phyloP scores from a whole-genome alignment of 2,329 filamentous ascomycete genomes.

The Cordyceps javanica region DNA sequence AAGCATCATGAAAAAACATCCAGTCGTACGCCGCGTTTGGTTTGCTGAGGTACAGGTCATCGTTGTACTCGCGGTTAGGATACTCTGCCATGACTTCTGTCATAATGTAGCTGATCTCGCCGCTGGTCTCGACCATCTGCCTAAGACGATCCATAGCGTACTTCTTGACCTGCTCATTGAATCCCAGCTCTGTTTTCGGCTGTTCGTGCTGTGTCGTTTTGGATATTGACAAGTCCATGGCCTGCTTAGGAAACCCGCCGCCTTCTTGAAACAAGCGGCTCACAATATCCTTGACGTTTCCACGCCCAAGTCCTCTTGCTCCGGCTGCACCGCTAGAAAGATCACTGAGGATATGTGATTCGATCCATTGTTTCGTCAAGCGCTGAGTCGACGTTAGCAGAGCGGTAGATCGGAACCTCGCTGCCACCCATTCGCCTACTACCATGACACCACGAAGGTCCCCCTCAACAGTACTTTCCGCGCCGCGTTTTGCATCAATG shows the following conservation, averaged over 20 bases:
- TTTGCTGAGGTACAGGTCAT: slow-evolving; percentile 85
- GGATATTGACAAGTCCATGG: slow-evolving; percentile 29
- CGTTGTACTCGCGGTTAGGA: slow-evolving; percentile 82
- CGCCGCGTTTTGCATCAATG: slow-evolving; percentile 62
- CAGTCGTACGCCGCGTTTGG: slow-evolving; percentile 86
- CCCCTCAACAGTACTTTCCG: slow-evolving; percentile 61
- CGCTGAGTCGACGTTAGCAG: slow-evolving; percentile 32
- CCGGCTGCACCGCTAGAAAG: slow-evolving; percentile 65
- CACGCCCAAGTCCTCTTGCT: slow-evolving; percentile 64
- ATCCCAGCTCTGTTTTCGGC: slow-evolving; percentile 57
- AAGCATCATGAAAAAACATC: slow-evolving; percentile 85
- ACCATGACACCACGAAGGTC: slow-evolving; percentile 82
- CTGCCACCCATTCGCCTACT: slow-evolving; percentile 79
- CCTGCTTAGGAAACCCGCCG: slow-evolving; percentile 65
- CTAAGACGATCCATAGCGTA: slow-evolving; percentile 64
- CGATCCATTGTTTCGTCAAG: slow-evolving; percentile 71
- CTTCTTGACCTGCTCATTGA: slow-evolving; percentile 67
- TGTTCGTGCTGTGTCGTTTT: slow-evolving; percentile 47
- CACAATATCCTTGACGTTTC: slow-evolving; percentile 68
- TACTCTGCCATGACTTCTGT: slow-evolving; percentile 83
- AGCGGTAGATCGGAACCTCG: slow-evolving; percentile 53
- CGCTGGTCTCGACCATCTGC: slow-evolving; percentile 73
- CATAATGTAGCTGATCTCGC: slow-evolving; percentile 72
- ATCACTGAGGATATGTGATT: slow-evolving; percentile 62
- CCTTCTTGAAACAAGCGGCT: slow-evolving; percentile 73